phyloP scores from a whole-genome alignment of 768 basidiomycete genomes.

The Xerocomellus dryophilus region DNA sequence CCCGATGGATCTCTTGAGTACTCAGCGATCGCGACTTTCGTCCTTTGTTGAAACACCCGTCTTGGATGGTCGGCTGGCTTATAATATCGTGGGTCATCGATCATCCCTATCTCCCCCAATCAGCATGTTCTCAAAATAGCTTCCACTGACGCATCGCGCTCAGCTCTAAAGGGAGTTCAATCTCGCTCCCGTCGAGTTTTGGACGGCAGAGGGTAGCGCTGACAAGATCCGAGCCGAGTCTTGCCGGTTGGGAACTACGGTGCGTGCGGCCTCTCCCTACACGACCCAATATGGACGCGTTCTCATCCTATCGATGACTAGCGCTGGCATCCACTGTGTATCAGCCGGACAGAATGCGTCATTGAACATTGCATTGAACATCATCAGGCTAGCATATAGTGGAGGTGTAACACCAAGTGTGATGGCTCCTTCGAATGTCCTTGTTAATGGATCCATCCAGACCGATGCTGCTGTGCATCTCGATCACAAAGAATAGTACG shows the following conservation, averaged over 20 bases:
- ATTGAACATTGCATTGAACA: neutral
- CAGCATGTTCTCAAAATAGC: neutral
- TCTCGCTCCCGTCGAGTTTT: slow-evolving; percentile 43
- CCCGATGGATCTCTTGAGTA: slow-evolving; percentile 41
- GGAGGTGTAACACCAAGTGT: slow-evolving; percentile 68
- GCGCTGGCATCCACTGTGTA: too few relatives aligned
- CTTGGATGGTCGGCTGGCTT: slow-evolving; percentile 57
- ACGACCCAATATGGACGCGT: neutral
- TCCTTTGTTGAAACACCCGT: slow-evolving; percentile 46
- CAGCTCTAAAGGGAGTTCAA: slow-evolving; percentile 43
- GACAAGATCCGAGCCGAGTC: slow-evolving; percentile 48
- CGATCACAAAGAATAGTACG: slow-evolving; percentile 39
- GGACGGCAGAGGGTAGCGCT: slow-evolving; percentile 40
- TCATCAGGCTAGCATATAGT: too few relatives aligned
- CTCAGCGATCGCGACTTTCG: slow-evolving; percentile 50
- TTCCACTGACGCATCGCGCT: neutral
- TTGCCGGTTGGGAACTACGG: slow-evolving; percentile 49
- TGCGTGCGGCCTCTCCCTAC: slow-evolving; percentile 18
- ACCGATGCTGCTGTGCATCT: slow-evolving; percentile 64
- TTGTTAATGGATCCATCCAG: slow-evolving; percentile 32
- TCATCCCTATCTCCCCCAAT: too few relatives aligned
- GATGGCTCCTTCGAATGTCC: slow-evolving; percentile 37
- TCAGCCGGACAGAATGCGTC: too few relatives aligned
- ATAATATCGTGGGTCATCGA: slow-evolving; percentile 44
- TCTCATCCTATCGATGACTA: slow-evolving; percentile 2